Base-by-base conservation (phyloP, 108 stramenopile genomes). In the Fragilariopsis cylindrus region DNA sequence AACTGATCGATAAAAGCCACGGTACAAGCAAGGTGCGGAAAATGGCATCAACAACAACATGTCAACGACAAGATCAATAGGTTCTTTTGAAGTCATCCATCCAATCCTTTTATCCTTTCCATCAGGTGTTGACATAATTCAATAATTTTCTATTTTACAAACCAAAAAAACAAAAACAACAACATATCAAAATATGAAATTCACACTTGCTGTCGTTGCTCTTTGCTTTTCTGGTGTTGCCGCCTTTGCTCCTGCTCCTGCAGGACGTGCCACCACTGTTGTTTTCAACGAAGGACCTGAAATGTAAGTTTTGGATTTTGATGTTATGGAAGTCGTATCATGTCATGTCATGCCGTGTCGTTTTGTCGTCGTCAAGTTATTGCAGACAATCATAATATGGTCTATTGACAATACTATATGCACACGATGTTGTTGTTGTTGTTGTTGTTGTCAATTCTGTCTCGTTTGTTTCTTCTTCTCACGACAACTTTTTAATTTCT, bases 191-290 rank as follows among this genome's bases (percentile, higher is more conserved):
- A 68, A 52, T 21, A 68, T 68, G 67, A 68, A 68, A 48, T 68
- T 68, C 49, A 39, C 67, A 12, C n/a, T 72, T 62, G 72, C 72
- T 58, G 43, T 58, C 58, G 57, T 62, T 60, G 72, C 72, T 47
- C 72, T 72, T 62, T 21, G 43, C 62, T 9, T 62, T 16, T 11
- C 60, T 19, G 55, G 57, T 13, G 72, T 47, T 16, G 60, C 72
- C 43, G 72, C 72, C 57, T 72, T 72, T 60, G 72, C 72, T 49
- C 72, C 72, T 72, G 60, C 72, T 48, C 57, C 72, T 57, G 57
- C 72, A 44, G 72, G 55, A 56, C 67, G 48, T 21, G 16, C 12
- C 18, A 39, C 72, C 60, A 72, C 57, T 30, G 52, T 16, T 7
- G 70, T 72, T 12, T 72, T 49, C 60, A 72, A 72, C 72, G 72